These are phyloP conservation scores for Melampsora larici-populina DNA, from an alignment of 1,284 basidiomycete species.

Conservation along the genomic window DNA sequence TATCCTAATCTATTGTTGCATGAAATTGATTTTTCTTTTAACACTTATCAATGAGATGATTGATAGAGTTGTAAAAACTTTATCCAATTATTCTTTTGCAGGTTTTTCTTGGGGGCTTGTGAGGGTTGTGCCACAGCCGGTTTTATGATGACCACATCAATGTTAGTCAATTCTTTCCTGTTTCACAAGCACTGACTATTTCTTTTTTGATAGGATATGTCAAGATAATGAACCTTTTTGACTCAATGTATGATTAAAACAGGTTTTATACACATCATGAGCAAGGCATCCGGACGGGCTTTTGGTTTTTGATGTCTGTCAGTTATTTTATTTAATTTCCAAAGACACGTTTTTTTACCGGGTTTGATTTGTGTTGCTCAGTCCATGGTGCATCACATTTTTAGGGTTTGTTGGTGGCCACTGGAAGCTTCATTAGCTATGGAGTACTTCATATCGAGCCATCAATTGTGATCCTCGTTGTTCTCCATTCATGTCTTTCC, in stretches of 20 bases:
- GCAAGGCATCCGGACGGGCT: neutral
- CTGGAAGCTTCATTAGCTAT: neutral
- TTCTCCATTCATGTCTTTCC: neutral
- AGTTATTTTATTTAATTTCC: neutral
- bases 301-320: neutral
- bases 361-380: neutral
- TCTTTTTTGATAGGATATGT: neutral
- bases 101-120: conserved; percentile 1
- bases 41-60: neutral
- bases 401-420: neutral
- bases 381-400: neutral
- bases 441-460: neutral
- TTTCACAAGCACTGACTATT: neutral
- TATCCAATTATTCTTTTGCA: neutral
- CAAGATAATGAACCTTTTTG: neutral
- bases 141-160: conserved; percentile 8
- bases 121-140: neutral
- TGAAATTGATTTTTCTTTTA: neutral
- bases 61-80: conserved; percentile 12
- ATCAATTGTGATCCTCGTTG: neutral
- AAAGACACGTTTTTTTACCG: neutral
- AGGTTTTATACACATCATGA: conserved; percentile 5
- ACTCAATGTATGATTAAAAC: neutral
- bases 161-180: neutral
- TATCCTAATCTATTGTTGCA: neutral